Base-by-base conservation (phyloP, 1,284 basidiomycete species). In the Leccinum fuscescens region DNA sequence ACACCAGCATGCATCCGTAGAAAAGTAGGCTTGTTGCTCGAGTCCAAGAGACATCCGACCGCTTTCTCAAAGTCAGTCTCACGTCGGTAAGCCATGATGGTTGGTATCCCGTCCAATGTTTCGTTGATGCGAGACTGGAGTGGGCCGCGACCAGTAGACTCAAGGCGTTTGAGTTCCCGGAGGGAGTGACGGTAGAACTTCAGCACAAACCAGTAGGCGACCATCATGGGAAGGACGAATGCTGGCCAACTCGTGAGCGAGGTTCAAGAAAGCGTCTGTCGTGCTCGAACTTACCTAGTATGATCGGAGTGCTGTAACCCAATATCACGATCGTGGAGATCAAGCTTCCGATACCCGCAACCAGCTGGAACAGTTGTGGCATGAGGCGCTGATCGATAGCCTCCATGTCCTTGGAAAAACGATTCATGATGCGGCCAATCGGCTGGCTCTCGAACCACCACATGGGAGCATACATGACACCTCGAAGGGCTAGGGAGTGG, bases 381-480 rank as follows among this genome's bases (percentile, higher is more conserved):
- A 63, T 63, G 52, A 64, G 60, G 56, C 66, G 63, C 56, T 65
- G 65, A 29, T 67, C 65, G n/a, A 66, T 71, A 57, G 67, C 74
- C 70, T 73, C 70, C 37, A 81, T 80, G 60, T 82, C 80, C 64
- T 79, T 79, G 35, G 80, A 80, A 66, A 81, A 81, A 35, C 80
- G 75, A 60, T 76, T 73, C 65, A 80, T 77, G 69, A 82, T 77
- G 44, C 79, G 73, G 46, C 81, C 79, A 17, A 79, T 76, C 0
- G 81, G 80, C 33, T 79, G 79, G 42, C 72, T 69, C 63, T 82
- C 80, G 39, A 81, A 68, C 75, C 80, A 73, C 67, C 68, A 68
- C 61, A 80, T 68, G 44, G 79, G 78, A 1, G 80, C 73, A n/a
- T 73, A 69, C 35, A 82, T 73, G 54, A 82, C 76, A 44, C 69